A percentile compares a stretch with the other conserved stretches of the same genome.
phyloP scores from a whole-genome alignment of 805 yeast species.

The Myxozyma nipponensis region DNA sequence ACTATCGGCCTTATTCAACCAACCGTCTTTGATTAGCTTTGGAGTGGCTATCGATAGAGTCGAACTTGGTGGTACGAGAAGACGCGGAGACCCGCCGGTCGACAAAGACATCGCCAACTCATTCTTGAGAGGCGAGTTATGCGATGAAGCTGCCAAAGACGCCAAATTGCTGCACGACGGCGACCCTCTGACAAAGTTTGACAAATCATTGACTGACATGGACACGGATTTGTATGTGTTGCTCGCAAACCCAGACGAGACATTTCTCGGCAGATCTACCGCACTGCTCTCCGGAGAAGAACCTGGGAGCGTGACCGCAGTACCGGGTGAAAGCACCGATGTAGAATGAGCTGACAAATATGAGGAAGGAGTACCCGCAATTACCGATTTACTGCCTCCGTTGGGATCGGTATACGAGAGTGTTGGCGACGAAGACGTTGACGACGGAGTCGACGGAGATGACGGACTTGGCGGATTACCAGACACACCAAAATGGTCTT shows the following conservation, averaged over 20 bases:
- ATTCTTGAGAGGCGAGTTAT: neutral
- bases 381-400: no score
- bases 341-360: neutral
- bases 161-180: neutral
- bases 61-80: neutral
- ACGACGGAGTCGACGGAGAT: constrained; percentile 2
- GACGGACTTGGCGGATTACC: neutral
- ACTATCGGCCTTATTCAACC: constrained; percentile 48
- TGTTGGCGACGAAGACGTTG: constrained; percentile 4
- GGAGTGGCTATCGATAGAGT: neutral
- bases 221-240: neutral
- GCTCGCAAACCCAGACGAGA: neutral
- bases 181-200: neutral
- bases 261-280: neutral
- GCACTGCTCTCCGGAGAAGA: constrained; percentile 1
- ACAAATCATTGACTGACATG: neutral
- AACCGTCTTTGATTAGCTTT: constrained; percentile 45
- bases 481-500: neutral
- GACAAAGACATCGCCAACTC: neutral
- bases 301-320: neutral
- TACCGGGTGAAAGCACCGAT: constrained; percentile 2
- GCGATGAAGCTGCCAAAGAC: neutral
- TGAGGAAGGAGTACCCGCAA: no score
- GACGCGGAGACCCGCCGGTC: neutral
- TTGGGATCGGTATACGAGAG: no score